Base-by-base conservation (phyloP, 139 green algal genomes). In the Astrephomene gubernaculifera region DNA sequence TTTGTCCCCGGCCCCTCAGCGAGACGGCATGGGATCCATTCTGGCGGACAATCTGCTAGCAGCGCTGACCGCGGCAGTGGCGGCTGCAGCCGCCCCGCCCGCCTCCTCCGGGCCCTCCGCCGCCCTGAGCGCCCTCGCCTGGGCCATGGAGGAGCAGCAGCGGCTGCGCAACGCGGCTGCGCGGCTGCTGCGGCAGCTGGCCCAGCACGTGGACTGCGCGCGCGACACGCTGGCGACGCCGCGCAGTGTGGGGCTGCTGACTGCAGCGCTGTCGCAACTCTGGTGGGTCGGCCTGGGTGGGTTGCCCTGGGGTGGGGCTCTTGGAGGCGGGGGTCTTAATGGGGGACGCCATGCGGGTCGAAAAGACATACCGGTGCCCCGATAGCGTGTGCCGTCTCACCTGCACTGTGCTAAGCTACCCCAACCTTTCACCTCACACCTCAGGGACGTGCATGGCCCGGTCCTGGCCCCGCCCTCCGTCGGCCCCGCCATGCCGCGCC, bases 171-270 rank as follows among this genome's bases (percentile, higher is more conserved):
- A 71, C 52, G 53, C 54, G 14, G 74, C 74, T 8, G 74, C 54
- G 7, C 25, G 54, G 36, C 74, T 82, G 74, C 74, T 82, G 54
- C 74, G 21, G 33, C 74, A 14, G 53, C 52, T 82, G 74, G 74
- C 25, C 4, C 24, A 7, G 27, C 4, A 29, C 31, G 54, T 53
- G 73, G 8, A 0, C 19, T 35, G 53, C 29, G 74, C 54, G 36
- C 52, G 35, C 14, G 38, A 49, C 24, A 39, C 22, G 44, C 74
- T 82, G 27, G 10, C 24, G 4, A 36, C 10, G 36, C 74, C 74
- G 5, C 36, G 36, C 2, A 36, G 27, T 24, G 74, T 82, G 54
- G 52, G 3, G 3, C 9, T 4, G 24, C 33, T 54, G 36, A 4
- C 70, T 53, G 74, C 54, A 36, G 17, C 19, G 9, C 22, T 82